These are phyloP conservation scores for Diophrys sp. DNA, from an alignment of 73 alveolate genomes.

Conservation along the genomic window DNA sequence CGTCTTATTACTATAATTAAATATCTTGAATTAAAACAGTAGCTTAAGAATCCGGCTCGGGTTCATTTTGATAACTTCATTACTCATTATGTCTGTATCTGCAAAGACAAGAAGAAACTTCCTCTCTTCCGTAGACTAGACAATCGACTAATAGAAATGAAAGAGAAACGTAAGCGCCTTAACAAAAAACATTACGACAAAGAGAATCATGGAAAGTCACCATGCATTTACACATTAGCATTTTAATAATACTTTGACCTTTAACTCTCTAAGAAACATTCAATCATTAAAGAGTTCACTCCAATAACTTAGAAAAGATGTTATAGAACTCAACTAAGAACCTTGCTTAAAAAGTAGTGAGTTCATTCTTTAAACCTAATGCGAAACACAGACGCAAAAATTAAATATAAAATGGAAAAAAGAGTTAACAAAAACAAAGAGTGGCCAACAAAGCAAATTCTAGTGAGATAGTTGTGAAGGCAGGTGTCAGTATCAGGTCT, in stretches of 20 bases:
- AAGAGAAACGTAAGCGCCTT: constrained; percentile 55
- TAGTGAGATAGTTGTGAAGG: no score
- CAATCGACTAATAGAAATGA: constrained; percentile 59
- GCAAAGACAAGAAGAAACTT: constrained; percentile 34
- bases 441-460: no score
- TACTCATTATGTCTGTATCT: constrained; percentile 64
- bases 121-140: constrained; percentile 54
- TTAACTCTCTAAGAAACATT: constrained; percentile 21
- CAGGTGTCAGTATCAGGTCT: no score
- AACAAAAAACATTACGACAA: constrained; percentile 38
- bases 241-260: background rate
- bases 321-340: constrained; percentile 54
- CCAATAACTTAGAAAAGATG: constrained; percentile 66
- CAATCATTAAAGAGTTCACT: constrained; percentile 54
- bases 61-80: constrained; percentile 49
- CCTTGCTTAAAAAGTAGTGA: constrained; percentile 66
- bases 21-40: constrained; percentile 33
- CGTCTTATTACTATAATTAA: constrained; percentile 54
- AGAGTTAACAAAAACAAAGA: no score
- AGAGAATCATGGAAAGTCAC: constrained; percentile 33
- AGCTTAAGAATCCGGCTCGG: constrained; percentile 30
- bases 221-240: no score
- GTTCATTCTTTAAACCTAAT: constrained; percentile 53
- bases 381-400: no score
- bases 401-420: no score